Base-by-base conservation (phyloP, 306 rosid genomes). In the Begonia fuchsioides region DNA sequence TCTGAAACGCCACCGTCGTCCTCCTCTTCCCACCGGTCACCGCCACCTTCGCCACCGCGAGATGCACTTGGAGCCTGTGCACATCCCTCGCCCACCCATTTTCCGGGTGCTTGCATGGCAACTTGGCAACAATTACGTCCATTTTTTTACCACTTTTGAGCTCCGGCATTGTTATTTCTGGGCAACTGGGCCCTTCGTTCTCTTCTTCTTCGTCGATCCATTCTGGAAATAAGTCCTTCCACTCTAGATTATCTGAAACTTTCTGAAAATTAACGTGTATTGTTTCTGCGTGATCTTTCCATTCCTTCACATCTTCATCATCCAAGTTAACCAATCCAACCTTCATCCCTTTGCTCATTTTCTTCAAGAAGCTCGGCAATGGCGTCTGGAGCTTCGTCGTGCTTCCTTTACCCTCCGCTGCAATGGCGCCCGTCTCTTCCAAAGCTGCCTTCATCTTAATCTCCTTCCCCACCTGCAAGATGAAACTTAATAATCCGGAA, bases 181-280 rank as follows among this genome's bases (percentile, higher is more conserved):
- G 98, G 20, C 98, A 90, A 0, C 78, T 39, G 9, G 94, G 79
- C 1, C 82, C 94, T 1, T 90, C 94, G 7, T 64, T 72, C 16
- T 76, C 98, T 71, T 90, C 98, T 51, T 90, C 98, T 47, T 90
- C 95, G 12, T 90, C 98, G 15, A 90, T 74, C 94, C 95, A 90
- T 63, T 90, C 98, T 0, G 98, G 98, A 53, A 76, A 90, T 50
- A 90, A 59, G 15, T 90, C 87, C 8, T 83, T 78, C 98, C 98
- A 90, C 39, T 90, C 78, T 73, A 90, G 85, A 32, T 50, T 18
- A 40, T 75, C 49, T 0, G 98, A 74, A 8, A 77, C 95, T 54
- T 32, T 72, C 16, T 90, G 80, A 9, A 85, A 85, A 10, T 38
- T 13, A 41, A 90, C 9, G 0, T 52, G 52, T 10, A 51, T 53